Evolutionary conservation across 805 yeast genomes (phyloP).

Genomic region (Candida manassasensis): DNA sequence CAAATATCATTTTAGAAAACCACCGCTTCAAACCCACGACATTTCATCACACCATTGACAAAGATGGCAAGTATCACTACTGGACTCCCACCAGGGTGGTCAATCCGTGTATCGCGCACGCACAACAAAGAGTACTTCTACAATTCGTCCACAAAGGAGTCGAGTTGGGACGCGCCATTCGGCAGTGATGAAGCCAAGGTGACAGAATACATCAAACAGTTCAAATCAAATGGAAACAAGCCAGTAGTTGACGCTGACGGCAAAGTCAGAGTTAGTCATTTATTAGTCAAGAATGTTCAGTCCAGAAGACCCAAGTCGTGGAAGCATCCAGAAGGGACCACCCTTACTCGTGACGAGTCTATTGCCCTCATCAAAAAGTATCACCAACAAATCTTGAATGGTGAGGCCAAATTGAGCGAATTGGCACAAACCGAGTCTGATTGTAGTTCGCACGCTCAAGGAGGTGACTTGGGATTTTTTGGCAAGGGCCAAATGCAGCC

Average conservation of each 20-base stretch:
- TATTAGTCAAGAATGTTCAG: slow-evolving; percentile 76
- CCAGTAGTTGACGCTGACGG: slow-evolving; percentile 44
- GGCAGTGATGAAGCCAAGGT: slow-evolving; percentile 67
- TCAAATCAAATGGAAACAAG: slow-evolving; percentile 31
- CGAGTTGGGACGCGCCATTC: slow-evolving; percentile 88
- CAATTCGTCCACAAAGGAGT: slow-evolving; percentile 63
- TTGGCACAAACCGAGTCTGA: slow-evolving; percentile 83
- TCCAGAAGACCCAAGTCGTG: slow-evolving; percentile 91
- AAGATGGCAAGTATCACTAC: slow-evolving; percentile 32
- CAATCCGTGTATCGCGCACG: slow-evolving; percentile 69
- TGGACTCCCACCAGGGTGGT: slow-evolving; percentile 88
- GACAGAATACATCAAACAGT: slow-evolving; percentile 48
- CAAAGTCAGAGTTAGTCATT: slow-evolving; percentile 75
- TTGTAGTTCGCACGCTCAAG: slow-evolving; percentile 78
- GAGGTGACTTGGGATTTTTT: slow-evolving; percentile 90
- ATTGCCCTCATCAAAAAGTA: slow-evolving; percentile 54
- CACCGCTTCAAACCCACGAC: too few relatives aligned
- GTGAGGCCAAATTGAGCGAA: slow-evolving; percentile 61
- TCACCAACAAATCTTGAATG: slow-evolving; percentile 55
- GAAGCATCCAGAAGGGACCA: slow-evolving; percentile 68
- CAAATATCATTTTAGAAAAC: too few relatives aligned
- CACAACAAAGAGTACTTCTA: slow-evolving; percentile 82
- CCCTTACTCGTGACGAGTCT: slow-evolving; percentile 82
- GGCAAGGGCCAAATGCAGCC: slow-evolving; percentile 95
- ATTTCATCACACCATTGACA: too few relatives aligned